These are phyloP conservation scores for Stemphylium beticola DNA, from an alignment of 2,329 filamentous ascomycete genomes.

Conservation along the genomic window DNA sequence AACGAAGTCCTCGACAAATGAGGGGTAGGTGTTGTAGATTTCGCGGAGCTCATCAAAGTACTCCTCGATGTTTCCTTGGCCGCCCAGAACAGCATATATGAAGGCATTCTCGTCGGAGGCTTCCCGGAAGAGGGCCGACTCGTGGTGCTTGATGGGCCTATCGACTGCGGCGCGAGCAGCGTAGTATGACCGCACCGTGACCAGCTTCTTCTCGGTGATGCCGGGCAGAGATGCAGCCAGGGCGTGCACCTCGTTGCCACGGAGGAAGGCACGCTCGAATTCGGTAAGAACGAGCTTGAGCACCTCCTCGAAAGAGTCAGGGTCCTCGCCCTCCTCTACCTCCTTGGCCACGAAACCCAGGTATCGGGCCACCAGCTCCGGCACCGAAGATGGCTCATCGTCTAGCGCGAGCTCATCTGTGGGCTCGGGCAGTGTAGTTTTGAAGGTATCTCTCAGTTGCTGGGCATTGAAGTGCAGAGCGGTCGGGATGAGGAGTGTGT, in stretches of 20 bases:
- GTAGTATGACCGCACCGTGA: conserved; percentile 91
- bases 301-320: conserved; percentile 89
- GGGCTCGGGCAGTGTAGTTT: conserved; percentile 80
- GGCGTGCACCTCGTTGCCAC: conserved; percentile 95
- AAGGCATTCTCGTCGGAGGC: conserved; percentile 82
- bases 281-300: conserved; percentile 92
- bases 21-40: conserved; percentile 87
- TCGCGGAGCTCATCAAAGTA: conserved; percentile 98
- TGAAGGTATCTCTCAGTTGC: conserved; percentile 90
- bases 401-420: conserved; percentile 98
- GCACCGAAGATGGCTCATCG: conserved; percentile 95
- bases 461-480: conserved; percentile 95
- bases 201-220: conserved; percentile 89
- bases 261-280: conserved; percentile 93
- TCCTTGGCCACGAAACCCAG: conserved; percentile 88
- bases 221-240: conserved; percentile 84
- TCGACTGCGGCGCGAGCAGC: conserved; percentile 82
- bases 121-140: conserved; percentile 90
- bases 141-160: conserved; percentile 86
- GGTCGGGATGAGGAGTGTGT: conserved; percentile 93
- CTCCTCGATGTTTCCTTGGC: conserved; percentile 98
- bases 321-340: conserved; percentile 91
- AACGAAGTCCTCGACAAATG: conserved; percentile 87
- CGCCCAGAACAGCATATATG: conserved; percentile 94
- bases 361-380: conserved; percentile 92